phyloP scores from a whole-genome alignment of 345 rosid genomes.

The Raphanus sativus region DNA sequence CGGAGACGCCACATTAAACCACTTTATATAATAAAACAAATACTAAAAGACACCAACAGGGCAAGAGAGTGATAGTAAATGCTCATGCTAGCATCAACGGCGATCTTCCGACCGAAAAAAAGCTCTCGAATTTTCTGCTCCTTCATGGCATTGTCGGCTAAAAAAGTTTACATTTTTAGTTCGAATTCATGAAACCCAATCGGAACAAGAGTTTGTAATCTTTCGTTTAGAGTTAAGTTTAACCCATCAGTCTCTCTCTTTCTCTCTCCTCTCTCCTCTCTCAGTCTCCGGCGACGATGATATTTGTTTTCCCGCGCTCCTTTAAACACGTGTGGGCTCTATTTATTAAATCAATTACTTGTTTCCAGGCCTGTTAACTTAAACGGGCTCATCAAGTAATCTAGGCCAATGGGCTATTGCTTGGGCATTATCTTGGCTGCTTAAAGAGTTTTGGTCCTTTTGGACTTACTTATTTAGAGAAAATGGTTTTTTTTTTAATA shows the following conservation, averaged over 20 bases:
- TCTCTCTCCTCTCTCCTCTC: too few species aligned
- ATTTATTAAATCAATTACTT: background rate
- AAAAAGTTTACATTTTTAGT: too few species aligned
- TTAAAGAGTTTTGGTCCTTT: background rate
- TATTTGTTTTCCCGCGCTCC: conserved; percentile 22
- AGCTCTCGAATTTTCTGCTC: too few species aligned
- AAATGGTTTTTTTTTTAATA: background rate
- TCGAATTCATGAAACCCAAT: too few species aligned
- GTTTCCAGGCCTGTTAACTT: background rate
- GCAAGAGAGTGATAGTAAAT: conserved; percentile 12
- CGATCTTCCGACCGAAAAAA: too few species aligned
- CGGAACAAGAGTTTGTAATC: too few species aligned
- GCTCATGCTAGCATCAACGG: too few species aligned
- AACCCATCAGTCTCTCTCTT: too few species aligned
- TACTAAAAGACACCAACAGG: background rate
- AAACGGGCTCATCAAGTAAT: background rate
- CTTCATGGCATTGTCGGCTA: too few species aligned
- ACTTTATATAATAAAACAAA: background rate
- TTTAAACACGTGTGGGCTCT: conserved; percentile 17
- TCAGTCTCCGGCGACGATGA: conserved; percentile 6
- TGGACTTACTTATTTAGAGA: background rate
- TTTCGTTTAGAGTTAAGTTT: too few species aligned
- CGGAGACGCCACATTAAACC: background rate
- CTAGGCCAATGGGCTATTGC: background rate
- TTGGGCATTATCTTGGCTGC: background rate